A percentile compares a stretch with the other conserved stretches of the same genome.
These are phyloP conservation scores for Chenopodium berlandieri DNA, from an alignment of 148 eudicot genomes.

Conservation along the genomic window DNA sequence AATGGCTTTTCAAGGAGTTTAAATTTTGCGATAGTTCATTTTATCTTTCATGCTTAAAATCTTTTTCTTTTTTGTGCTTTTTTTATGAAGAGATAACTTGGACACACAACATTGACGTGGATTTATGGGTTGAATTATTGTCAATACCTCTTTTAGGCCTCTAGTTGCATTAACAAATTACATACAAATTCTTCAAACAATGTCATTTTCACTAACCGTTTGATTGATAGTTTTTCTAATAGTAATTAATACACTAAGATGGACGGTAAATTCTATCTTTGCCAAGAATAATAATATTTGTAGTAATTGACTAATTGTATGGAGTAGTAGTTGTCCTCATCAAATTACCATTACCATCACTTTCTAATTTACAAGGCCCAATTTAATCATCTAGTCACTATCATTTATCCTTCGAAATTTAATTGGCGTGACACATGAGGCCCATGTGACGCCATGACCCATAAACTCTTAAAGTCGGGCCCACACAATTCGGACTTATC, in stretches of 20 bases:
- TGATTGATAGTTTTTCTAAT: neutral
- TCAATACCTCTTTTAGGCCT: neutral
- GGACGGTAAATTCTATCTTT: neutral
- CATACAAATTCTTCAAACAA: neutral
- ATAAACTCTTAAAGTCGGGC: neutral
- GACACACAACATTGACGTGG: slow-evolving; percentile 12
- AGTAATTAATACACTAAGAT: neutral
- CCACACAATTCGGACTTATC: neutral
- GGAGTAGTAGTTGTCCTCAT: neutral
- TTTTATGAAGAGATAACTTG: neutral
- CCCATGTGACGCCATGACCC: slow-evolving; percentile 1
- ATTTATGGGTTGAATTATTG: neutral
- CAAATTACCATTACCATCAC: neutral
- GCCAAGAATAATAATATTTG: neutral
- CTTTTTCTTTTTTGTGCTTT: too few relatives aligned
- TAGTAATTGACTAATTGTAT: too few relatives aligned
- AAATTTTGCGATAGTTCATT: too few relatives aligned
- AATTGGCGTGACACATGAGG: neutral
- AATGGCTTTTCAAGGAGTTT: too few relatives aligned
- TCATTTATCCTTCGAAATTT: neutral
- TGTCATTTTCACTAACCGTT: neutral
- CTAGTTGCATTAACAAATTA: neutral
- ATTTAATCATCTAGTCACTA: neutral
- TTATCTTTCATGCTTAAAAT: too few relatives aligned
- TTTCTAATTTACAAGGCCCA: neutral